Evolutionary conservation across 75 land plant genomes (phyloP), one percentile per base, ranked within the genome.

Genomic region (Gnetum montanum): DNA sequence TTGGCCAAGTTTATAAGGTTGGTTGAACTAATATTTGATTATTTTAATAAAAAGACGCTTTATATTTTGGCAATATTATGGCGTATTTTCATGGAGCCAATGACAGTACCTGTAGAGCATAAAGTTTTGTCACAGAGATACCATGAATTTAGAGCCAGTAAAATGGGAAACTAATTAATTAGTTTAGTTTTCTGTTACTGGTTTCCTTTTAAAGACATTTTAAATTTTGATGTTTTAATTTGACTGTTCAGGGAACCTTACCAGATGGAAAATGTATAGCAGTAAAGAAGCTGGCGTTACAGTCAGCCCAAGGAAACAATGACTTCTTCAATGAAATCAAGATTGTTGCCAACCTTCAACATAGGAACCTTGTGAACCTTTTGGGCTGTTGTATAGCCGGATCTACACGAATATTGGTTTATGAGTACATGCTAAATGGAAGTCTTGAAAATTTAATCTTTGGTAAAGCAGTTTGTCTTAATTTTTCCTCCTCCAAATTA

Each of bases 241-340:
- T 16, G n/a, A 40, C 15, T 0, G 2, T 16, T 4, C 57, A 68
- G 70, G 70, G 64, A 6, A 20, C 33, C 11, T 34, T 51, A 4
- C 25, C 11, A 60, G 64, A 38, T 25, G 64, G 64, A 52, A 1
- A 44, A 0, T 36, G 46, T 8, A 49, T 68, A 7, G 70, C 70
- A 29, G 60, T 68, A n/a, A 68, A 68, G 47, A 61, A 29, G 27
- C 34, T 68, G 30, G 30, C 59, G 2, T 46, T 29, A 46, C 5
- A 23, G 0, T 58, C 46, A 11, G 15, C 19, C 6, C 60, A 54
- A 70, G 60, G 67, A 7, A 12, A 33, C 11, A 29, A 63, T 0
- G 72, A 70, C 25, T 70, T 70, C 40, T 27, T 65, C 18, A 70
- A 70, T 63, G 72, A 70, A 33, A 54, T 70, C 24, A 36, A 20